Percentiles rank a stretch among this genome's conserved stretches.
These are phyloP conservation scores for Trametes sp. DNA, from an alignment of 1,284 basidiomycete genomes.

Conservation along the genomic window DNA sequence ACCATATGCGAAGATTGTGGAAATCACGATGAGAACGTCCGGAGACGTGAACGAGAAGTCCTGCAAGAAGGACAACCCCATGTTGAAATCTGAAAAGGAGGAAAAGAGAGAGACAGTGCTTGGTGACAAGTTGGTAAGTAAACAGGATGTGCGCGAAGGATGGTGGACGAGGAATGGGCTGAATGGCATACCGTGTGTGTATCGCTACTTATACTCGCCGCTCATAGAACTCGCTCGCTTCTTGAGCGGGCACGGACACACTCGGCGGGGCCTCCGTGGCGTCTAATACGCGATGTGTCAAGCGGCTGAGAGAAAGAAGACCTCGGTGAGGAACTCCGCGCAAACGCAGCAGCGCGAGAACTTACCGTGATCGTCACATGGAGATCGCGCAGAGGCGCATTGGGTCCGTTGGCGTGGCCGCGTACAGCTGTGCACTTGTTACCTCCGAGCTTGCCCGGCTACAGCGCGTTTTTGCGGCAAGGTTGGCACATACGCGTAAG, in stretches of 20 bases:
- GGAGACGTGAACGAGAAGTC: not conserved
- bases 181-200: too few species aligned
- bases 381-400: not conserved
- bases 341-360: not conserved
- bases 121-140: not conserved
- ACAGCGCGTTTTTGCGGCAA: not conserved
- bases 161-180: not conserved
- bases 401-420: not conserved
- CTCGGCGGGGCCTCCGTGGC: not conserved
- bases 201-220: not conserved
- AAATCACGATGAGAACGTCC: not conserved
- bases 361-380: not conserved
- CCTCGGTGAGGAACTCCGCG: not conserved
- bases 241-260: not conserved
- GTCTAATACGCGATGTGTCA: not conserved
- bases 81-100: not conserved
- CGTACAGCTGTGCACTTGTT: not conserved
- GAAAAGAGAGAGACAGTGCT: not conserved
- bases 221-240: not conserved
- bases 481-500: not conserved
- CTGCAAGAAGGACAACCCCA: not conserved
- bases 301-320: not conserved
- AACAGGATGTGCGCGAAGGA: too few species aligned
- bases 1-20: not conserved
- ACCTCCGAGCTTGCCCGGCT: not conserved